Evolutionary conservation across 1,284 basidiomycete genomes (phyloP), one percentile per base, ranked within the genome.

Genomic region (Cyathus olla): DNA sequence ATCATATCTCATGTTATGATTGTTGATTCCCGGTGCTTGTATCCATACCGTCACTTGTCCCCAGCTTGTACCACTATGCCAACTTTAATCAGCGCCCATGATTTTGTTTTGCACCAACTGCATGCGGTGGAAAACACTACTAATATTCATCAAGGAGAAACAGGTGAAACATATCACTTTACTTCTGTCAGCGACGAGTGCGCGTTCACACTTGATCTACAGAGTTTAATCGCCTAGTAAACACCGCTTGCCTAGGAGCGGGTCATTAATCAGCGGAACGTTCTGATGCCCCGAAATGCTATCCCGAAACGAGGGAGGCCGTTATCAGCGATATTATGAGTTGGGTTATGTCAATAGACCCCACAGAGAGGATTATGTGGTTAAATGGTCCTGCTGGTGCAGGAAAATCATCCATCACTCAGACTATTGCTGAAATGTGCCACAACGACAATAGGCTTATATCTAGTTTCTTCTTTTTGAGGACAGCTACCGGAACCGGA

Each of bases 301-400:
- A 55, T 27, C 37, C 35, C 31, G 29, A 55, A 11, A 55, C 53
- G 6, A 39, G 53, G n/a, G n/a, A 24, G 24, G 35, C 22, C 10
- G 39, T 55, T 27, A 39, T 55, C 21, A 26, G 42, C 9, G 24
- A 40, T 19, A 55, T 55, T 10, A 26, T 22, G 11, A 42, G 13
- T 11, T 55, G 53, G 53, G 35, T 42, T n/a, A 42, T 15, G 11
- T 24, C 35, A 26, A 5, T 13, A 15, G 15, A 40, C 15, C 35
- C n/a, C 6, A 40, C 11, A 24, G n/a, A 31, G 9, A 55, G 37
- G 11, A 55, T 55, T 21, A 55, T 55, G 53, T 55, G 53, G 53
- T 22, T 55, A 22, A 24, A 42, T 27, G 53, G 53, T 8, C 53
- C 53, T 29, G 39, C 53, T 22, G 53, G 53, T 11, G 53, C 53